These are phyloP conservation scores for Candida loeiensis DNA, from an alignment of 805 yeast genomes.

Conservation along the genomic window DNA sequence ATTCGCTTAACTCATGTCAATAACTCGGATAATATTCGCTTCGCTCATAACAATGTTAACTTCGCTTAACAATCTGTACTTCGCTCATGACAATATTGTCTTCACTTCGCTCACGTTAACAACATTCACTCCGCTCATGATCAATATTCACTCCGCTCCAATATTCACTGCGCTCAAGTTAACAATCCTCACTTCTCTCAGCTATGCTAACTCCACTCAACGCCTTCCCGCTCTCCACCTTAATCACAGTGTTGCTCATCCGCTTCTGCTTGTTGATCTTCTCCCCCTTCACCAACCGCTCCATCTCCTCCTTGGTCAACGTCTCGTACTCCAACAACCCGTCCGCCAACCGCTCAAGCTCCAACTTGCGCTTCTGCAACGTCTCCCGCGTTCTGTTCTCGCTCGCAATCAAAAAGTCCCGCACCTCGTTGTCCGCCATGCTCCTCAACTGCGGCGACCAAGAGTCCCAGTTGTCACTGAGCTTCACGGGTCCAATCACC, in stretches of 20 bases:
- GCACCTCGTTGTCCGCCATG: constrained; percentile 89
- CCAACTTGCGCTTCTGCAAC: constrained; percentile 58
- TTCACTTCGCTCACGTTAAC: no score
- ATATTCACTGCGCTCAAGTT: no score
- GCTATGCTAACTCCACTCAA: not conserved
- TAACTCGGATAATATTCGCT: no score
- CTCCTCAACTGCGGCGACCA: constrained; percentile 91
- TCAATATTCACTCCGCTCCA: no score
- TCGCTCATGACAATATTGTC: no score
- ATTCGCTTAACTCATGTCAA: no score
- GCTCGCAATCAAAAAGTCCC: constrained; percentile 66
- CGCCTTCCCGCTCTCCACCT: constrained; percentile 8
- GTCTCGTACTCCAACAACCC: constrained; percentile 96
- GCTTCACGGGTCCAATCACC: constrained; percentile 84
- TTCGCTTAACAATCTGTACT: no score
- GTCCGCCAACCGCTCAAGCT: constrained; percentile 83
- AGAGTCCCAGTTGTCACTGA: constrained; percentile 87
- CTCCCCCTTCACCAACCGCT: constrained; percentile 79
- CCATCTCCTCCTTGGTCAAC: constrained; percentile 85
- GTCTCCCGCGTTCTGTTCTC: constrained; percentile 76
- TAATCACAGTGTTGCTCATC: constrained; percentile 64
- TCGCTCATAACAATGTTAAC: no score
- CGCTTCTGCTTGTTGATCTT: constrained; percentile 63
- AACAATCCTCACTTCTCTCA: constrained; percentile 1
- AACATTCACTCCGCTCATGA: no score